Conservation (phyloP, 2,329 filamentous ascomycete genomes). For the Sporothrix globosa region DNA sequence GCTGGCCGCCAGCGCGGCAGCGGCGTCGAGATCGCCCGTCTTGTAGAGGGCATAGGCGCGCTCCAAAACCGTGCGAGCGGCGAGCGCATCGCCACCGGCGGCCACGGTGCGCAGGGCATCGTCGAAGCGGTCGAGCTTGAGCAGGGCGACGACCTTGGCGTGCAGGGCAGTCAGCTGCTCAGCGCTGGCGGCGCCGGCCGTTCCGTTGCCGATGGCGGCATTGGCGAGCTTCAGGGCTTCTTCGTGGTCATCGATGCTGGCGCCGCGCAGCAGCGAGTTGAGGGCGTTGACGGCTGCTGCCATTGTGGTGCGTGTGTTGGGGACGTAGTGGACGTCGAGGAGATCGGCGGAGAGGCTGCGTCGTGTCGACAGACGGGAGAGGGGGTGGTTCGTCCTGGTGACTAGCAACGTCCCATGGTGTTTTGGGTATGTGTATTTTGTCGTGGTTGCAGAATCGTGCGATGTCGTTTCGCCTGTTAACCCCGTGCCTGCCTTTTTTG, state of each 20-base stretch:
- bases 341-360: not conserved
- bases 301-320: constrained; percentile 31
- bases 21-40: constrained; percentile 68
- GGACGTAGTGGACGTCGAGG: not conserved
- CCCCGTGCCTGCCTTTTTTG: not conserved
- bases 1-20: constrained; percentile 48
- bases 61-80: constrained; percentile 66
- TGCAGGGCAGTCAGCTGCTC: constrained; percentile 60
- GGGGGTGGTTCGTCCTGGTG: not conserved
- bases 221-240: constrained; percentile 69
- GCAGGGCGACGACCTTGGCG: constrained; percentile 71
- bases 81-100: constrained; percentile 63
- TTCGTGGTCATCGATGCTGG: constrained; percentile 70
- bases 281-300: constrained; percentile 52
- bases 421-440: no score
- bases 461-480: not conserved
- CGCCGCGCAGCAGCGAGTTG: constrained; percentile 57
- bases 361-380: not conserved
- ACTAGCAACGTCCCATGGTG: constrained; percentile 24
- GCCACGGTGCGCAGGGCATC: constrained; percentile 73
- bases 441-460: not conserved
- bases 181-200: constrained; percentile 48
- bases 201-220: constrained; percentile 64
- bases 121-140: constrained; percentile 81
- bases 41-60: constrained; percentile 86